These are phyloP conservation scores for Aspergillus incahuasiensis DNA, from an alignment of 495 filamentous ascomycete species.

Conservation along the genomic window DNA sequence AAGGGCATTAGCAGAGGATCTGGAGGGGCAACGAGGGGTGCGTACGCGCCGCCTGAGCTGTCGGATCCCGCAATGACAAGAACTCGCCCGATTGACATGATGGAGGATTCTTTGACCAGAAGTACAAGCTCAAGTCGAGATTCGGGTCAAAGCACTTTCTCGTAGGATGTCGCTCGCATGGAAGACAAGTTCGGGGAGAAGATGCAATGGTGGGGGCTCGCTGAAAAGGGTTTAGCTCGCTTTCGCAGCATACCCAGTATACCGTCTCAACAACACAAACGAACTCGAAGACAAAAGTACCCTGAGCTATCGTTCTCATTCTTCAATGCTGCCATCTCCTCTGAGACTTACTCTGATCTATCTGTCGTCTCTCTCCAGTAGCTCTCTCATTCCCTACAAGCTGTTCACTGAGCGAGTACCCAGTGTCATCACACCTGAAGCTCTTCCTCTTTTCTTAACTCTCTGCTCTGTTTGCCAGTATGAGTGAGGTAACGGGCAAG, in stretches of 20 bases:
- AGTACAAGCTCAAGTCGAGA: neutral
- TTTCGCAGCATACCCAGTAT: neutral
- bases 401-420: too few species aligned
- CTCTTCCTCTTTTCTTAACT: too few species aligned
- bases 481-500: too few species aligned
- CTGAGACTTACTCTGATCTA: too few species aligned
- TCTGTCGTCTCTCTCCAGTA: too few species aligned
- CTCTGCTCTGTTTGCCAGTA: too few species aligned
- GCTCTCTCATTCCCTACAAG: too few species aligned
- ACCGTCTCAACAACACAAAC: neutral
- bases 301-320: too few species aligned
- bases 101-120: neutral
- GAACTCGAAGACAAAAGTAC: too few species aligned
- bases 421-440: too few species aligned
- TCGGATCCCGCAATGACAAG: conserved; percentile 84
- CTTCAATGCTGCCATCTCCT: too few species aligned
- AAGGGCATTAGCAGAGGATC: conserved; percentile 17
- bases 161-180: neutral
- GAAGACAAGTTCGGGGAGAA: neutral
- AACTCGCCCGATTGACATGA: conserved; percentile 50
- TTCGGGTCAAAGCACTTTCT: neutral
- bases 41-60: conserved; percentile 83
- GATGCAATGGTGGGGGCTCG: neutral
- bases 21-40: conserved; percentile 13
- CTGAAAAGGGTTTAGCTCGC: neutral